Evolutionary conservation across 306 rosid genomes (phyloP).

Genomic region (Hylodesmum podocarpum): DNA sequence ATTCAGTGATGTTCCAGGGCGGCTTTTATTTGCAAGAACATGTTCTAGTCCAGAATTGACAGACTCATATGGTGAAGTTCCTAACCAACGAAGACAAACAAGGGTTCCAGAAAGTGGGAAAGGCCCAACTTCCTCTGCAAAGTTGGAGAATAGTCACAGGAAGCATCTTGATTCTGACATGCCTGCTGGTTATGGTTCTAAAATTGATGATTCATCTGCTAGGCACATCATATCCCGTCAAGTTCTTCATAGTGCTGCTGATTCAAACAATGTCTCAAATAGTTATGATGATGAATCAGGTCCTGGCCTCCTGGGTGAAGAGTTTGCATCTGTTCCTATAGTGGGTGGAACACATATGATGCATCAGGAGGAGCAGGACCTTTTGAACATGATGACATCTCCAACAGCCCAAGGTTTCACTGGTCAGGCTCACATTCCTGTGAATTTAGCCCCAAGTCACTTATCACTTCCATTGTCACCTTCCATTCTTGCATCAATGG

Average conservation of each 20-base stretch:
- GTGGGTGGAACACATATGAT: constrained; percentile 54
- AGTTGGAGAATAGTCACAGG: constrained; percentile 48
- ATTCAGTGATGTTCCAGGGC: constrained; percentile 55
- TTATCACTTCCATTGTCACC: constrained; percentile 59
- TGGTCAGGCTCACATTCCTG: constrained; percentile 58
- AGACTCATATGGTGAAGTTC: constrained; percentile 59
- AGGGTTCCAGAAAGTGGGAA: constrained; percentile 54
- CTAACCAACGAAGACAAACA: constrained; percentile 46
- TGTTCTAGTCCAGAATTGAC: constrained; percentile 86
- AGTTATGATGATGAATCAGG: constrained; percentile 52
- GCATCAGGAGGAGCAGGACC: constrained; percentile 85
- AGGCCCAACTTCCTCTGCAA: constrained; percentile 37
- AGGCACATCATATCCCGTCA: constrained; percentile 37
- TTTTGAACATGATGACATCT: constrained; percentile 68
- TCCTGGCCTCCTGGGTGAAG: constrained; percentile 50
- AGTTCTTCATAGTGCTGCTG: constrained; percentile 42
- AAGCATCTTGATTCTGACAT: constrained; percentile 46
- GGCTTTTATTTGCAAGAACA: constrained; percentile 72
- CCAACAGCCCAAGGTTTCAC: constrained; percentile 49
- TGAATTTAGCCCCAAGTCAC: constrained; percentile 58
- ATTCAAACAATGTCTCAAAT: constrained; percentile 45
- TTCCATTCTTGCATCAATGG: constrained; percentile 65
- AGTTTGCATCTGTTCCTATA: constrained; percentile 52
- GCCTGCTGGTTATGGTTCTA: constrained; percentile 39
- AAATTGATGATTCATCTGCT: constrained; percentile 46